These are phyloP conservation scores for Mycena capillaripes DNA, from an alignment of 768 basidiomycete species.

Conservation along the genomic window DNA sequence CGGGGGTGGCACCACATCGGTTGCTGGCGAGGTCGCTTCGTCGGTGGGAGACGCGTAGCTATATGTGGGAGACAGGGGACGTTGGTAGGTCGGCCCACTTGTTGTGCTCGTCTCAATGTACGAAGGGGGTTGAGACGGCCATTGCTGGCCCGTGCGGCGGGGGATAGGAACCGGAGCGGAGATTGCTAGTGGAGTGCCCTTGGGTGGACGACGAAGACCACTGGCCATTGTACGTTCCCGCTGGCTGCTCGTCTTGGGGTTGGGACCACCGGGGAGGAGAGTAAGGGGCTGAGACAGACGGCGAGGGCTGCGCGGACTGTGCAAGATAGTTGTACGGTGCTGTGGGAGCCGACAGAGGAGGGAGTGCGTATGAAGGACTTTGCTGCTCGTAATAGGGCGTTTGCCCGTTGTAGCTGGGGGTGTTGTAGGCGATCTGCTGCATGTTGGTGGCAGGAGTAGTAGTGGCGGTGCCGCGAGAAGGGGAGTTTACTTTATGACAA, in stretches of 20 bases:
- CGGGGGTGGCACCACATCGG: constrained; percentile 69
- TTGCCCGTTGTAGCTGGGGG: constrained; percentile 51
- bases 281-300: constrained; percentile 50
- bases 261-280: constrained; percentile 60
- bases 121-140: constrained; percentile 59
- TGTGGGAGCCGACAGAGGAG: constrained; percentile 53
- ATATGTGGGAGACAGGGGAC: constrained; percentile 53
- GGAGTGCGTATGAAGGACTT: constrained; percentile 53
- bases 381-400: constrained; percentile 58
- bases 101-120: constrained; percentile 37
- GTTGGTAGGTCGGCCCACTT: constrained; percentile 38
- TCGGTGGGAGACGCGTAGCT: constrained; percentile 53
- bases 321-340: constrained; percentile 51
- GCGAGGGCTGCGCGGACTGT: constrained; percentile 45
- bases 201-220: constrained; percentile 44
- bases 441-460: constrained; percentile 54
- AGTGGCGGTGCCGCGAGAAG: constrained; percentile 56
- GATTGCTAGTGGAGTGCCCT: constrained; percentile 42
- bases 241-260: constrained; percentile 42
- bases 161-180: constrained; percentile 47
- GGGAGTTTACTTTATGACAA: constrained; percentile 74
- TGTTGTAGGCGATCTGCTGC: constrained; percentile 61
- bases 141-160: constrained; percentile 54
- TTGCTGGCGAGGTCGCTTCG: constrained; percentile 43
- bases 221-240: constrained; percentile 45